phyloP scores from a whole-genome alignment of 441 rosid species.

The Aleurites moluccanus region DNA sequence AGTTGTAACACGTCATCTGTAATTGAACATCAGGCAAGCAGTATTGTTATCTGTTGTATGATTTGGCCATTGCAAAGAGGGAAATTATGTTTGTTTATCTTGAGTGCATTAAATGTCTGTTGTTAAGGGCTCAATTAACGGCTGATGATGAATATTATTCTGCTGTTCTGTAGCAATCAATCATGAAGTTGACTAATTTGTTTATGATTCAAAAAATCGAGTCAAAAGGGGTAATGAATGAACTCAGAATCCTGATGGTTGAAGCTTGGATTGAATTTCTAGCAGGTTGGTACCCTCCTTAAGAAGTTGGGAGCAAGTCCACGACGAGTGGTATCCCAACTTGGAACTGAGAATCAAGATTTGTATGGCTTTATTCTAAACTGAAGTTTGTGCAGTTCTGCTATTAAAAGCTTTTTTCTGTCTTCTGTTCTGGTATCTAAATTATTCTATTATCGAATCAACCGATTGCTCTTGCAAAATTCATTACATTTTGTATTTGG shows the following conservation, averaged over 20 bases:
- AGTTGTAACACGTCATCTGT: constrained; percentile 3
- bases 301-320: neutral
- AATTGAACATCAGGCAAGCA: neutral
- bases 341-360: too few relatives aligned
- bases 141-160: neutral
- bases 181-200: too few relatives aligned
- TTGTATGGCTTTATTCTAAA: too few relatives aligned
- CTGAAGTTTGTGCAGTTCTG: too few relatives aligned
- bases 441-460: too few relatives aligned
- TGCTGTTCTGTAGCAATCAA: too few relatives aligned
- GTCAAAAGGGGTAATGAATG: neutral
- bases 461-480: too few relatives aligned
- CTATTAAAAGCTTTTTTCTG: too few relatives aligned
- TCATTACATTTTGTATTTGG: too few relatives aligned
- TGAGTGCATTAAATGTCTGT: neutral
- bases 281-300: neutral
- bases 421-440: too few relatives aligned
- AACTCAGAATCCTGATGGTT: neutral
- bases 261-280: neutral
- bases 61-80: neutral
- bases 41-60: neutral
- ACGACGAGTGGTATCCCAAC: too few relatives aligned
- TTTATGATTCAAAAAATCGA: too few relatives aligned
- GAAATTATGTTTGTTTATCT: neutral
- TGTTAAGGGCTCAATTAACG: neutral